Conservation (phyloP, 1,284 basidiomycete species). For the Irpex sp. region DNA sequence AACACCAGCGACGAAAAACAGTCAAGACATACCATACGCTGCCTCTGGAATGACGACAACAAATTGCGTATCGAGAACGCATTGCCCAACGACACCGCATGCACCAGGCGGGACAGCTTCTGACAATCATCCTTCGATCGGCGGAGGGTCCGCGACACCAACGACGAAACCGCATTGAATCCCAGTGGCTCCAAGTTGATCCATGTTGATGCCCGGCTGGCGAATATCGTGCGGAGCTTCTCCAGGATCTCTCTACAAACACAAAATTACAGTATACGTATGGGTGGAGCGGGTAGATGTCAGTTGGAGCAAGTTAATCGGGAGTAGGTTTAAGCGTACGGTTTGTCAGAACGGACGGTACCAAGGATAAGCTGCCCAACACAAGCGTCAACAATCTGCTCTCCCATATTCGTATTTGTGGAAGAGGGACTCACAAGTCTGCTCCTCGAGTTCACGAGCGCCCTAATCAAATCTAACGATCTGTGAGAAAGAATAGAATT, state of each 20-base stretch:
- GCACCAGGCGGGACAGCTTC: slow-evolving; percentile 51
- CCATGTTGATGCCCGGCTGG: slow-evolving; percentile 57
- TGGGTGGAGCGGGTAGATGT: neutral
- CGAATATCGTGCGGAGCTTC: slow-evolving; percentile 52
- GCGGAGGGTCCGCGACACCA: slow-evolving; percentile 61
- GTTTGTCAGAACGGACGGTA: slow-evolving; percentile 58
- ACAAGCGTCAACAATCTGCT: neutral
- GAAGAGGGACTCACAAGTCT: slow-evolving; percentile 43
- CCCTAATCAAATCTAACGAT: slow-evolving; percentile 59
- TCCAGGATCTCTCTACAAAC: slow-evolving; percentile 39
- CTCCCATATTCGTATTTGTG: too few relatives aligned
- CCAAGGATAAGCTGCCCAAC: slow-evolving; percentile 55
- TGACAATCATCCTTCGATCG: slow-evolving; percentile 53
- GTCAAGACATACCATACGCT: slow-evolving; percentile 41
- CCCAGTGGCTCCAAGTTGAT: slow-evolving; percentile 58
- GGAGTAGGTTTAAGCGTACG: slow-evolving; percentile 30
- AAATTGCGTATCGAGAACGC: slow-evolving; percentile 63
- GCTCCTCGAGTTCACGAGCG: slow-evolving; percentile 59
- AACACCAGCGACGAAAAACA: too few relatives aligned
- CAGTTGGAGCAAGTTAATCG: slow-evolving; percentile 3
- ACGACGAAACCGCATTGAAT: slow-evolving; percentile 48
- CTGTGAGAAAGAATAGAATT: slow-evolving; percentile 27
- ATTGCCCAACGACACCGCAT: slow-evolving; percentile 58
- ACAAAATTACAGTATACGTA: neutral
- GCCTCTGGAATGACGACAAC: slow-evolving; percentile 54